Base-by-base conservation (phyloP, 352 stramenopile species). In the Phytophthora aleatoria region DNA sequence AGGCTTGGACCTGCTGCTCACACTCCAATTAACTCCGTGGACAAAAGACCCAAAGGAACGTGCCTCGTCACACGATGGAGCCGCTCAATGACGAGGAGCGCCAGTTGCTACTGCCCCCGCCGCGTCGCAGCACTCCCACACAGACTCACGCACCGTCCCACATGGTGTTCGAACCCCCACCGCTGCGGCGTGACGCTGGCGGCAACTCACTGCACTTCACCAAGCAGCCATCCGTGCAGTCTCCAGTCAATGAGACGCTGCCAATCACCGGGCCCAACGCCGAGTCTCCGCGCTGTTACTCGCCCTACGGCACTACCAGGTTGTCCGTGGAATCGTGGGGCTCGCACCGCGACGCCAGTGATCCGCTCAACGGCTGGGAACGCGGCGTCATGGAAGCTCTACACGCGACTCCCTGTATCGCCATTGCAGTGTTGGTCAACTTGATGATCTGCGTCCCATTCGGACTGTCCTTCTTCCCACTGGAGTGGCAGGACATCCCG, bases 391-490 rank as follows among this genome's bases (percentile, higher is more conserved):
- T 64, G 7, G 72, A 85, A 10, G 69, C 67, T 5, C 47, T 70
- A 26, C 77, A 87, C 27, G 77, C 79, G 8, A 52, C 66, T 26
- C 83, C 85, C 0, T 87, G 74, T 44, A 73, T 95, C 8, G 39
- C 79, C 30, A 93, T 95, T 53, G 87, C 83, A 28, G 82, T 89
- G 45, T 60, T 90, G 27, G 73, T 95, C 33, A 92, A 95, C 67
- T 76, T 95, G 39, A 95, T 95, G 87, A 91, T 95, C 57, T 94
- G 79, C 61, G 85, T 95, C 24, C 87, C 87, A 4, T 95, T 95
- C 52, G 87, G 84, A 3, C 72, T 93, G 15, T 91, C 85, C 66
- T 95, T 94, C 65, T 95, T 95, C 67, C 87, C 87, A 4, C 71
- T 89, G 15, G 83, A 92, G 61, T 95, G 84, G 83, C 54, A 81